Conservation (phyloP, 225 moss, liverwort and hornwort genomes). For the Pleurozium schreberi region DNA sequence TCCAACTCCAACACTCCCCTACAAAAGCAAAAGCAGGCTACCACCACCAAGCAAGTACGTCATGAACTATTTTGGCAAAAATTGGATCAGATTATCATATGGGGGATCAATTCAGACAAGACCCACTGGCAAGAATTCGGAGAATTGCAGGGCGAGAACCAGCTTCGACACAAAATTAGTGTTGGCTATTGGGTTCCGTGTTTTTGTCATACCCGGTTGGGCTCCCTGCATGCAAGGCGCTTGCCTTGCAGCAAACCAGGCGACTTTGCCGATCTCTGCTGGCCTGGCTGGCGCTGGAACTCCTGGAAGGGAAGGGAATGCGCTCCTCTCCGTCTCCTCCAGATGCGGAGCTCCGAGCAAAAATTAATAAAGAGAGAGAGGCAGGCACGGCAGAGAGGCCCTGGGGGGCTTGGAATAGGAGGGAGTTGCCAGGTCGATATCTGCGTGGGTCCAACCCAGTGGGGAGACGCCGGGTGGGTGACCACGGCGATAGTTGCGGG, state of each 20-base stretch:
- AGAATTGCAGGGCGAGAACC: background rate
- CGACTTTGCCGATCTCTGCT: slow-evolving; percentile 6
- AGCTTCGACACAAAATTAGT: background rate
- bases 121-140: background rate
- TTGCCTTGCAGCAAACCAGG: slow-evolving; percentile 16
- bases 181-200: background rate
- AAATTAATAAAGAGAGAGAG: background rate
- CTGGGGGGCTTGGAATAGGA: background rate
- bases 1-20: background rate
- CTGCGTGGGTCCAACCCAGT: background rate
- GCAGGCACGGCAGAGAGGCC: background rate
- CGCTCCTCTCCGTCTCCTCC: background rate
- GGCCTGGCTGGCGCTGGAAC: background rate
- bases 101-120: background rate
- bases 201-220: background rate
- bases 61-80: background rate
- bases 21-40: background rate
- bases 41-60: background rate
- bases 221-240: slow-evolving; percentile 5
- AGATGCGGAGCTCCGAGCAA: background rate
- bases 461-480: background rate
- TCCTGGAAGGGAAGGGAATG: too few species aligned
- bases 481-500: background rate
- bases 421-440: background rate
- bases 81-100: background rate